Evolutionary conservation across 1,284 basidiomycete genomes (phyloP).

Genomic region (Tylopilus sp.): DNA sequence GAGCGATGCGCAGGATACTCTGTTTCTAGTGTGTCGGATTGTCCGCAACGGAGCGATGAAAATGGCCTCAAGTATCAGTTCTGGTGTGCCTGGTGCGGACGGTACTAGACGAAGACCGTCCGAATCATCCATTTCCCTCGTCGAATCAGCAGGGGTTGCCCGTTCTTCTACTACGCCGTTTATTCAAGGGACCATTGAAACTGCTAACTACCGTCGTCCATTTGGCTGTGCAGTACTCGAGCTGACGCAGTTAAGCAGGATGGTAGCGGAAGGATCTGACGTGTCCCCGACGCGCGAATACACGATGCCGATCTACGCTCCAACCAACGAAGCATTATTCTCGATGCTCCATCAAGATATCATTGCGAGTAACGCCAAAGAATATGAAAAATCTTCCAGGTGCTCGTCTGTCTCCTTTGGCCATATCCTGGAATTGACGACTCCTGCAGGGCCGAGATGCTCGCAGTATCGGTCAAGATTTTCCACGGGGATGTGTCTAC

Average conservation of each 20-base stretch:
- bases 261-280: conserved; percentile 58
- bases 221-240: conserved; percentile 94
- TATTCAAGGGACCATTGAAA: conserved; percentile 33
- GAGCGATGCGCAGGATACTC: conserved; percentile 79
- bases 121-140: conserved; percentile 42
- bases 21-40: conserved; percentile 88
- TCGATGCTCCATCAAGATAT: conserved; percentile 95
- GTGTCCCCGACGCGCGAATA: conserved; percentile 67
- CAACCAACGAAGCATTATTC: conserved; percentile 82
- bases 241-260: conserved; percentile 71
- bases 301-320: conserved; percentile 86
- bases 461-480: conserved; percentile 87
- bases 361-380: conserved; percentile 73
- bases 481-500: conserved; percentile 80
- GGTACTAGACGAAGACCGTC: conserved; percentile 46
- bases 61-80: conserved; percentile 55
- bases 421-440: conserved; percentile 9
- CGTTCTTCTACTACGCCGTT: conserved; percentile 14
- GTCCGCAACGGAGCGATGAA: conserved; percentile 87
- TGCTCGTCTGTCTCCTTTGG: conserved; percentile 33
- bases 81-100: conserved; percentile 44
- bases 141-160: conserved; percentile 29
- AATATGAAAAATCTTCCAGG: conserved; percentile 84
- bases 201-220: conserved; percentile 71
- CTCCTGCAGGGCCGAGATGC: conserved; percentile 65